Conservation (phyloP, 148 eudicot genomes). For the Diospyros kaki region DNA sequence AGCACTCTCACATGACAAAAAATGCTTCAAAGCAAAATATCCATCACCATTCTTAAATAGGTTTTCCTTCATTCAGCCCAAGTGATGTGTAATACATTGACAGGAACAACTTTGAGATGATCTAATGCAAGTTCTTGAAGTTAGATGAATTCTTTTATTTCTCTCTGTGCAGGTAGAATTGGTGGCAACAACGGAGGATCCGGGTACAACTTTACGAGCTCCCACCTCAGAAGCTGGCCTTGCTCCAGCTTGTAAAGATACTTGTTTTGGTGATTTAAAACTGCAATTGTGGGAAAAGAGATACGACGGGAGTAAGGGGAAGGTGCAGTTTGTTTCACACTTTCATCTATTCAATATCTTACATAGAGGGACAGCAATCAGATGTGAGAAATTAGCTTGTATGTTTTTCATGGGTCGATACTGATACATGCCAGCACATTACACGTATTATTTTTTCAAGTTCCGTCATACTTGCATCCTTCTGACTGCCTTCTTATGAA, state of each 20-base stretch:
- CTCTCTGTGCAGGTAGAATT: constrained; percentile 58
- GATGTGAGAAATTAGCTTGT: no score
- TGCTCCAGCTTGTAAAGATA: constrained; percentile 86
- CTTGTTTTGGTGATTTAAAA: constrained; percentile 60
- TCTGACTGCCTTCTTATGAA: no score
- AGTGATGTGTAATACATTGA: neutral
- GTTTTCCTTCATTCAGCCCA: constrained; percentile 1
- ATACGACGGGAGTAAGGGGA: constrained; percentile 67
- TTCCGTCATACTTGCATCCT: no score
- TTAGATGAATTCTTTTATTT: neutral
- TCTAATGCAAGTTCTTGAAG: neutral
- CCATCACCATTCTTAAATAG: neutral
- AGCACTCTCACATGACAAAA: no score
- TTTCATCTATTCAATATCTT: neutral
- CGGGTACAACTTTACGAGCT: constrained; percentile 85
- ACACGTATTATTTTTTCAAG: no score
- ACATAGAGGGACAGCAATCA: no score
- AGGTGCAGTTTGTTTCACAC: constrained; percentile 35
- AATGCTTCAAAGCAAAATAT: constrained; percentile 8
- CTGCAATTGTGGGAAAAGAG: constrained; percentile 68
- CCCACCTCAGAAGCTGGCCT: constrained; percentile 80
- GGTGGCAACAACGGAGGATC: constrained; percentile 65
- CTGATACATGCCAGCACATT: no score
- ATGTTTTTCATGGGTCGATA: no score
- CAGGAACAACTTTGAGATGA: neutral